Percentiles rank a stretch among this genome's conserved stretches.
Conservation (phyloP, 164 flowering plant species). For the Aristolochia californica region DNA sequence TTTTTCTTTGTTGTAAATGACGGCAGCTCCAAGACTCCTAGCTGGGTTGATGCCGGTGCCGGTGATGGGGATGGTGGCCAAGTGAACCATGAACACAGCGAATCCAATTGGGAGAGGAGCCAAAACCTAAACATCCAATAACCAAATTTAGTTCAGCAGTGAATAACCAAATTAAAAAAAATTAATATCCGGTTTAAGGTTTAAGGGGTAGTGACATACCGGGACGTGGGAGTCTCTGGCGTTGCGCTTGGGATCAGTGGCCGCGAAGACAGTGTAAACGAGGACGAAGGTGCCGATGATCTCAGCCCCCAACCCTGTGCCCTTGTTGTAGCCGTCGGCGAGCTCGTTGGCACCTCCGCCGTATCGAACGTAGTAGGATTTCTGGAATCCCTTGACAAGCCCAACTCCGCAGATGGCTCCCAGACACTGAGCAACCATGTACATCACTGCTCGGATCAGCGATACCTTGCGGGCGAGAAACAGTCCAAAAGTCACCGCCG, state of each 20-base stretch:
- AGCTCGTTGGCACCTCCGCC: slow-evolving; percentile 79
- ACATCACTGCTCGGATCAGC: slow-evolving; percentile 47
- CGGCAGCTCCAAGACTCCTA: slow-evolving; percentile 90
- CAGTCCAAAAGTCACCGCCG: slow-evolving; percentile 83
- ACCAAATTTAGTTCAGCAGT: too few species aligned
- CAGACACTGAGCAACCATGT: slow-evolving; percentile 85
- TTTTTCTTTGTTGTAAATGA: slow-evolving; percentile 62
- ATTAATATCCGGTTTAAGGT: too few species aligned
- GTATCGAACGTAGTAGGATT: slow-evolving; percentile 35
- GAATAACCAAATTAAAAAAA: too few species aligned
- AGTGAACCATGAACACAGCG: slow-evolving; percentile 92
- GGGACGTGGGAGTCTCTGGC: slow-evolving; percentile 94
- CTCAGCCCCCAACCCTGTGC: slow-evolving; percentile 71
- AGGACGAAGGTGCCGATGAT: slow-evolving; percentile 93
- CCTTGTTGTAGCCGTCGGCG: slow-evolving; percentile 51
- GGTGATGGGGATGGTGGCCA: slow-evolving; percentile 84
- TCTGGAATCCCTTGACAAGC: slow-evolving; percentile 69
- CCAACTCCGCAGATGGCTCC: slow-evolving; percentile 87
- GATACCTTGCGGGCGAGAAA: slow-evolving; percentile 85
- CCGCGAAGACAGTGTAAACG: slow-evolving; percentile 96
- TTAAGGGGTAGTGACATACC: too few species aligned
- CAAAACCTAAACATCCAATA: slow-evolving; percentile 43
- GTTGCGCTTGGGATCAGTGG: slow-evolving; percentile 88
- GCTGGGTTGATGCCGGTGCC: slow-evolving; percentile 97
- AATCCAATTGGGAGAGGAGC: slow-evolving; percentile 97